Base-by-base conservation (phyloP, 2,329 filamentous ascomycete species). In the Cadophora luteo-olivacea region DNA sequence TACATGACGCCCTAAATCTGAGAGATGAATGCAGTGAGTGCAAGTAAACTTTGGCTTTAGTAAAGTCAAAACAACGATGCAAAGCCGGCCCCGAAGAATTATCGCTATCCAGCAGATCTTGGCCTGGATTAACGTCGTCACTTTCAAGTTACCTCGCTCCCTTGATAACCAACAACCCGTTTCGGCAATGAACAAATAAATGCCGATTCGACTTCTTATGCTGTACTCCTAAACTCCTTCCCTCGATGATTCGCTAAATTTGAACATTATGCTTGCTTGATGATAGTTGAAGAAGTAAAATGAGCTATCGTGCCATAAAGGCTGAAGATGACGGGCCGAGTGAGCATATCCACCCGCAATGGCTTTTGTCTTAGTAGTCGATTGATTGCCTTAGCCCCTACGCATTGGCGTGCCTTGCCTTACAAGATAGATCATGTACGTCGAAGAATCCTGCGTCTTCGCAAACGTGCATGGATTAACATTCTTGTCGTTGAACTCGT, bases 401-500 rank as follows among this genome's bases (percentile, higher is more conserved):
- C 33, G 57, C 57, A 60, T 62, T 4, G 55, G 9, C 9, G 61
- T 64, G 9, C 63, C 52, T 25, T 48, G 51, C 38, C 51, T 65
- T 16, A 57, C 41, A 8, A 65, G 29, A 25, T 57, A 65, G 19
- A 65, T 33, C 48, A 65, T 48, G 25, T 65, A 65, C 12, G 63
- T 55, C 8, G 25, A 38, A 19, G 7, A 22, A 6, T 48, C 32
- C 33, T 65, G 63, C 51, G 63, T 65, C 22, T 58, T 33, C 5
- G 12, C 8, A 32, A 57, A 65, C 4, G 14, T 33, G 6, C 33
- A 58, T 33, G 52, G 52, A 24, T 16, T 67, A 7, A 73, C 66
- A 0, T 16, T 22, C 2, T 5, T 61, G 57, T 74, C 72, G 29
- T 73, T 70, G 25, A 64, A 74, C 11, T 61, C 51, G 45, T 73